Base-by-base conservation (phyloP, 2,329 filamentous ascomycete genomes). In the Aspergillus fischeri region DNA sequence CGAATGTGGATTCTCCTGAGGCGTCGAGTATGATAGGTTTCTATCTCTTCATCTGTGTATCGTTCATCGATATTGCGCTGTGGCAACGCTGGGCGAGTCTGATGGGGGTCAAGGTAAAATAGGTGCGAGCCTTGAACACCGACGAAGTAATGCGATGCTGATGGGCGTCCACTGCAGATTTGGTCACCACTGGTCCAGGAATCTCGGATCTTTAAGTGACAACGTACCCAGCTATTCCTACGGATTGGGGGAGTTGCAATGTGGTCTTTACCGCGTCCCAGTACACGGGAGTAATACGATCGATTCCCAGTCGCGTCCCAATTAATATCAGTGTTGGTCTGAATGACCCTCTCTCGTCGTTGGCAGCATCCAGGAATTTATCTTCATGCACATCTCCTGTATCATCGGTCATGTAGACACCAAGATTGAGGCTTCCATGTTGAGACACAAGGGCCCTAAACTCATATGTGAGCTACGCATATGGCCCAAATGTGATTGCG, bases 31-130 rank as follows among this genome's bases (percentile, higher is more conserved):
- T 99, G 93, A 68, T 91, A 97, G 0, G 89, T 89, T 55, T 88
- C 84, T 17, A 96, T 72, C 57, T 97, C 92, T 65, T 90, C 88
- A 7, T 79, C 68, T 0, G 86, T 86, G 67, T 92, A 73, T 0
- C 80, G 70, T 50, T 86, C 73, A 28, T 80, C 72, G 2, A 49
- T 11, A 10, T 53, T 49, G 60, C 84, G 82, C 62, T 87, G 88
- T 0, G 88, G 85, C 2, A 97, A 79, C 3, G 88, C 85, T 9
- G 88, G 83, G 49, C 92, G 86, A 1, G 93, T 96, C 64, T 87
- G 86, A 70, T 99, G 94, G 1, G 94, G 94, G 66, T 99, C 94
- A 17, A 99, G 85, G 73, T 97, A 99, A 77, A 97, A 97, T 65
- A 97, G 86, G 66, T 87, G 82, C 53, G 88, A 86, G 29, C 88